These are phyloP conservation scores for Evansstolkia leycettana DNA, from an alignment of 495 filamentous ascomycete species.

Conservation along the genomic window DNA sequence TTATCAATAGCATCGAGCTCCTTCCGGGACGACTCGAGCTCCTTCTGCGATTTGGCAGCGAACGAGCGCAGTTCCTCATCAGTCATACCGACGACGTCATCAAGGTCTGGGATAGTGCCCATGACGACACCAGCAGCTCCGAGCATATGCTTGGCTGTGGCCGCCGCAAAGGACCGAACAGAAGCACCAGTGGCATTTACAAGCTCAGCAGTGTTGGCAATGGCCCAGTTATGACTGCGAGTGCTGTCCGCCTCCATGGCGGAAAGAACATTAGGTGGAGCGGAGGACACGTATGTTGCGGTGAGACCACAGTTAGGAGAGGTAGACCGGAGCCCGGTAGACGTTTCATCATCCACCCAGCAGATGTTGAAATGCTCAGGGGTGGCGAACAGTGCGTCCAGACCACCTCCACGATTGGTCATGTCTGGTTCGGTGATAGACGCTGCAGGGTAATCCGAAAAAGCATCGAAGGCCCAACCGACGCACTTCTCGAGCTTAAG, in stretches of 20 bases:
- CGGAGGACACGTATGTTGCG: conserved; percentile 4
- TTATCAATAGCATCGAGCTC: conserved; percentile 33
- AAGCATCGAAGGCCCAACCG: conserved; percentile 17
- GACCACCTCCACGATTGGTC: conserved; percentile 28
- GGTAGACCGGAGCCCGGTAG: conserved; percentile 10
- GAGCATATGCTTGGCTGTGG: conserved; percentile 30
- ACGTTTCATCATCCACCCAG: conserved; percentile 28
- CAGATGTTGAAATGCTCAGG: conserved; percentile 32
- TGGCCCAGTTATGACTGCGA: conserved; percentile 32
- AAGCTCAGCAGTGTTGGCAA: conserved; percentile 29
- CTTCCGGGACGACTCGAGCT: conserved; percentile 29
- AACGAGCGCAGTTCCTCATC: conserved; percentile 28
- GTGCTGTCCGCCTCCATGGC: conserved; percentile 34
- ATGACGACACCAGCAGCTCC: conserved; percentile 22
- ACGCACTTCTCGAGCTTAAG: conserved; percentile 58
- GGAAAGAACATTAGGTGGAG: conserved; percentile 28
- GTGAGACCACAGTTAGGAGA: conserved; percentile 16
- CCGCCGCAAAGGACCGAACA: conserved; percentile 30
- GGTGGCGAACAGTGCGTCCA: conserved; percentile 30
- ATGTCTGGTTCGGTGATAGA: conserved; percentile 22
- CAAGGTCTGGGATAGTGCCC: conserved; percentile 20
- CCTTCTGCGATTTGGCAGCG: conserved; percentile 26
- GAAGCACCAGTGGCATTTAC: conserved; percentile 30
- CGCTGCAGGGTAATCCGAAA: conserved; percentile 17
- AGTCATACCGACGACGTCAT: conserved; percentile 30